A percentile compares a stretch with the other conserved stretches of the same genome.
phyloP scores from a whole-genome alignment of 805 yeast species.

The Komagataella mondaviorum region DNA sequence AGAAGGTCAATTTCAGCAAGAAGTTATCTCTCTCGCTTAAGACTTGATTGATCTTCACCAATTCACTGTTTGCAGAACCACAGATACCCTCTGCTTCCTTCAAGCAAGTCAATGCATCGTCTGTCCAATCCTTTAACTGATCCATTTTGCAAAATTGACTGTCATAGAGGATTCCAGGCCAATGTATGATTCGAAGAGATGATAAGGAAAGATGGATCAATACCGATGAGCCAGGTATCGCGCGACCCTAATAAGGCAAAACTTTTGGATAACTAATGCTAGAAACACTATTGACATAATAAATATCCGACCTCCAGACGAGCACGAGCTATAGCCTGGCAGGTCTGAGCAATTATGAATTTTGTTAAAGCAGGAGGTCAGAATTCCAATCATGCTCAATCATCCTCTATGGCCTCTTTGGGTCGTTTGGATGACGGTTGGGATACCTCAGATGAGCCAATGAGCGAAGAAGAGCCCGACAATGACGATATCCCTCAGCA shows the following conservation, averaged over 20 bases:
- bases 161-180: neutral
- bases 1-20: conserved; percentile 28
- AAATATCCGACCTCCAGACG: neutral
- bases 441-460: neutral
- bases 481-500: neutral
- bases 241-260: neutral
- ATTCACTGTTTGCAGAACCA: conserved; percentile 29
- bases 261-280: neutral
- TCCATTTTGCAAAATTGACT: neutral
- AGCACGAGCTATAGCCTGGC: neutral
- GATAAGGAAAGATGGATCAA: neutral
- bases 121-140: conserved; percentile 18
- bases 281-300: neutral
- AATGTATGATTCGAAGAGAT: neutral
- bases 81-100: conserved; percentile 37
- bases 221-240: neutral
- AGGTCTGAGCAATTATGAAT: neutral
- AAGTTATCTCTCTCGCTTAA: conserved; percentile 25
- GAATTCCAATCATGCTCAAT: neutral
- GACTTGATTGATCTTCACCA: conserved; percentile 21
- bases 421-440: neutral
- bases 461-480: neutral
- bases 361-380: neutral
- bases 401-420: neutral
- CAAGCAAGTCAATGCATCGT: conserved; percentile 33